Conservation (phyloP, 179 eudicot species). For the Amaranthus tricolor region DNA sequence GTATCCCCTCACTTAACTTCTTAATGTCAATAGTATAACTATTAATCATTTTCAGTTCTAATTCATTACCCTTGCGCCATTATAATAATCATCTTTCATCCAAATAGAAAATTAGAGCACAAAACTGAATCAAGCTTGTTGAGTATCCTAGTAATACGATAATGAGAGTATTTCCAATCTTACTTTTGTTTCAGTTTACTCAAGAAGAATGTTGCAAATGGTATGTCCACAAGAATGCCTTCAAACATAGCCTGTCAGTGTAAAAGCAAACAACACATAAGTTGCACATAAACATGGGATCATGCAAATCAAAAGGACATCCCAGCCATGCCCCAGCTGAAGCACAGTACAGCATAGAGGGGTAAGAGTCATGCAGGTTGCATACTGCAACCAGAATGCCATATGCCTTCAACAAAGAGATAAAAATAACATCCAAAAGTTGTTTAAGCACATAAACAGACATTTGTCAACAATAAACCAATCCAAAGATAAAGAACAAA, state of each 20-base stretch:
- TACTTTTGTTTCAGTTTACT: constrained; percentile 97
- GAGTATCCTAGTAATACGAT: not conserved
- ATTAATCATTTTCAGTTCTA: no score
- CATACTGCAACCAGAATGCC: not conserved
- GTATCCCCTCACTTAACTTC: not conserved
- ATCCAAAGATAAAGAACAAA: not conserved
- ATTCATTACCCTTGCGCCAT: not conserved
- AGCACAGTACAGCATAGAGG: not conserved
- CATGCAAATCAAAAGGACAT: not conserved
- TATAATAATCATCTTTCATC: not conserved
- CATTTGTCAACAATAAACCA: not conserved
- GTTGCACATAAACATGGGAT: not conserved
- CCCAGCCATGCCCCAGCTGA: not conserved
- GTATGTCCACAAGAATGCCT: constrained; percentile 97
- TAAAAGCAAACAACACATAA: not conserved
- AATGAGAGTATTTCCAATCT: constrained; percentile 24
- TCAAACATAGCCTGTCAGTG: constrained; percentile 89
- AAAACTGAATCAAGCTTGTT: not conserved
- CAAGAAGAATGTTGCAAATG: constrained; percentile 96
- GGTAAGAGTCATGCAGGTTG: not conserved
- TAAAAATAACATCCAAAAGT: not conserved
- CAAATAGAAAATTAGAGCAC: not conserved
- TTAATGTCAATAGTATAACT: not conserved
- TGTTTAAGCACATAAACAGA: not conserved
- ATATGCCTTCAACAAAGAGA: not conserved